Conservation (phyloP, 208 protist species). For the Crithidia brevicula region DNA sequence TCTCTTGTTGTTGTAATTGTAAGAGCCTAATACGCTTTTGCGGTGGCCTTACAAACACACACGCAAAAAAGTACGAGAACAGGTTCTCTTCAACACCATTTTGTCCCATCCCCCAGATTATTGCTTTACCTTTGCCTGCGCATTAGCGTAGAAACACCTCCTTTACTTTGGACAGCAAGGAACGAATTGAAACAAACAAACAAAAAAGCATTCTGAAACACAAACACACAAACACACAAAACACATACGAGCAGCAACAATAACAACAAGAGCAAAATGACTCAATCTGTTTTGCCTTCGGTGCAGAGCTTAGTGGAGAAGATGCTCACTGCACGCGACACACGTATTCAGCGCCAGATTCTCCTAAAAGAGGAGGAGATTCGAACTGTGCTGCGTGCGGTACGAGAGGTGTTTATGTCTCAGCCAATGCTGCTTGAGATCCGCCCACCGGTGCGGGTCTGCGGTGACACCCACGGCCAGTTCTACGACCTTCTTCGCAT, state of each 20-base stretch:
- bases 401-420: constrained; percentile 89
- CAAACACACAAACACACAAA: not conserved
- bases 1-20: too few relatives aligned
- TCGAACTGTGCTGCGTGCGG: constrained; percentile 50
- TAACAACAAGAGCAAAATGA: constrained; percentile 11
- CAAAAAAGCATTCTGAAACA: not conserved
- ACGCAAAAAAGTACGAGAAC: too few relatives aligned
- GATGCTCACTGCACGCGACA: constrained; percentile 17
- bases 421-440: constrained; percentile 93
- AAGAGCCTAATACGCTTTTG: too few relatives aligned
- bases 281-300: constrained; percentile 3
- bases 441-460: constrained; percentile 84
- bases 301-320: constrained; percentile 24
- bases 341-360: constrained; percentile 5
- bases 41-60: too few relatives aligned
- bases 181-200: not conserved
- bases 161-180: too few relatives aligned
- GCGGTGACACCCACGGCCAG: constrained; percentile 99
- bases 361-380: constrained; percentile 65
- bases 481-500: constrained; percentile 99
- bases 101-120: too few relatives aligned
- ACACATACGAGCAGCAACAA: not conserved
- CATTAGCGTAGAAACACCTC: too few relatives aligned
- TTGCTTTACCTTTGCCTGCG: too few relatives aligned
- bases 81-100: too few relatives aligned